Evolutionary conservation across 2,329 filamentous ascomycete genomes (phyloP).

Genomic region (Beauveria varroae): DNA sequence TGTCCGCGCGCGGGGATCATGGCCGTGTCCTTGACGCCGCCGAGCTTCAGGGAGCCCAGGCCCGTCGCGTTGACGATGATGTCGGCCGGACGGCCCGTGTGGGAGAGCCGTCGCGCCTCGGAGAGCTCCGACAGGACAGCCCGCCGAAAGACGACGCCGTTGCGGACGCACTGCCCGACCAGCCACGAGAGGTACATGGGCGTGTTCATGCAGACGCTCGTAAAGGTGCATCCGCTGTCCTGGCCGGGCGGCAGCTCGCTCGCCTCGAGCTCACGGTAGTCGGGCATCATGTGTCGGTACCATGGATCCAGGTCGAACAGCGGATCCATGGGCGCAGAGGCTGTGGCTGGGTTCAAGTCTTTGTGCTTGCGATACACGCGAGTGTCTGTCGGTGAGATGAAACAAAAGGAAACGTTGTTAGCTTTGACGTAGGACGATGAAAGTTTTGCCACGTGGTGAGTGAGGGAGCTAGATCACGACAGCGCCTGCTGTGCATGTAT

Average conservation of each 20-base stretch:
- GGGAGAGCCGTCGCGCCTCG: slow-evolving; percentile 49
- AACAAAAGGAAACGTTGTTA: slow-evolving; percentile 11
- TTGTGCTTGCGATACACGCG: slow-evolving; percentile 50
- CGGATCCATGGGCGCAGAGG: slow-evolving; percentile 52
- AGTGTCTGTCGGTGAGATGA: slow-evolving; percentile 30
- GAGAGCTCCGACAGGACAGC: slow-evolving; percentile 60
- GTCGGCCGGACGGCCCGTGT: slow-evolving; percentile 51
- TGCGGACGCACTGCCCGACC: slow-evolving; percentile 66
- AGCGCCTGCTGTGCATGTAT: background rate
- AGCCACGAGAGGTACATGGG: slow-evolving; percentile 84
- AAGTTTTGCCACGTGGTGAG: slow-evolving; percentile 1
- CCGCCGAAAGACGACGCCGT: slow-evolving; percentile 62
- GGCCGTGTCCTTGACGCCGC: slow-evolving; percentile 69
- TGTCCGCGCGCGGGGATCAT: slow-evolving; percentile 77
- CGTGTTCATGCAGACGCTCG: slow-evolving; percentile 86
- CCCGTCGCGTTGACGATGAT: slow-evolving; percentile 83
- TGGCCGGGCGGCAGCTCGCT: slow-evolving; percentile 55
- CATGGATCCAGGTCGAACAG: slow-evolving; percentile 61
- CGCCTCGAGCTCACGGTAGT: slow-evolving; percentile 56
- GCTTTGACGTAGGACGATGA: background rate
- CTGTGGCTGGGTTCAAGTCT: slow-evolving; percentile 38
- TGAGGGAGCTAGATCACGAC: background rate
- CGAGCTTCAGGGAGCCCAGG: slow-evolving; percentile 64
- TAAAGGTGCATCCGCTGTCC: slow-evolving; percentile 69
- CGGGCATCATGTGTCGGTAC: slow-evolving; percentile 64